Base-by-base conservation (phyloP, 768 basidiomycete species). In the Mrakia blollopis region DNA sequence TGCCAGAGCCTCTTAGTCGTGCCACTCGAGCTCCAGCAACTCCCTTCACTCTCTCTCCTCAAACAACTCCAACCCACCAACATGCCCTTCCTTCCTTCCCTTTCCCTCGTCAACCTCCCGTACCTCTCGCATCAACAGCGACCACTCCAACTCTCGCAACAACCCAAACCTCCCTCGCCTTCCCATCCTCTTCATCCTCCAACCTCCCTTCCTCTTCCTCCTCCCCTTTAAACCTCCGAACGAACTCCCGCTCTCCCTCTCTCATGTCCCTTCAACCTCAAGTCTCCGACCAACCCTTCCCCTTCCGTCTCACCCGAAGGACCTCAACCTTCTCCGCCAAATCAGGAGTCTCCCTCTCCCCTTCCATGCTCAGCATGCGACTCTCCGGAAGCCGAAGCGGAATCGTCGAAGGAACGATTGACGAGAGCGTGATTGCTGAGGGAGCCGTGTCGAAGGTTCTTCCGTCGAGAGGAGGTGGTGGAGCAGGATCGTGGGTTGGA, bases 341-440 rank as follows among this genome's bases (percentile, higher is more conserved):
- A 50, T 63, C 72, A 41, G 30, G n/a, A 11, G 30, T 41, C 39
- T 77, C 76, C n/a, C 76, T 77, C 25, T 77, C 76, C 4, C 76
- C 76, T 14, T 67, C 63, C 44, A 35, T 77, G 39, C 71, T 77
- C 10, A 65, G 60, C 23, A 30, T 77, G 47, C 44, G 62, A 25
- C 76, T 77, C 23, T n/a, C n/a, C 28, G 61, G 52, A 25, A 54
- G 50, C 13, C 62, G 72, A 7, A 57, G 50, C 35, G 76, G 57
- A 23, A 54, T 63, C 18, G 73, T 54, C 37, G 60, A 61, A 30
- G 73, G 73, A 3, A 44, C 52, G 11, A 63, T 74, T 18, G 73
- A 72, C 28, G 61, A 70, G 71, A 52, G 39, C 37, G n/a, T 61
- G 23, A 32, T 68, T n/a, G 76, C 72, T 32, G 71, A 72, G n/a